phyloP scores from a whole-genome alignment of 768 basidiomycete species.

The Pisolithus albus region DNA sequence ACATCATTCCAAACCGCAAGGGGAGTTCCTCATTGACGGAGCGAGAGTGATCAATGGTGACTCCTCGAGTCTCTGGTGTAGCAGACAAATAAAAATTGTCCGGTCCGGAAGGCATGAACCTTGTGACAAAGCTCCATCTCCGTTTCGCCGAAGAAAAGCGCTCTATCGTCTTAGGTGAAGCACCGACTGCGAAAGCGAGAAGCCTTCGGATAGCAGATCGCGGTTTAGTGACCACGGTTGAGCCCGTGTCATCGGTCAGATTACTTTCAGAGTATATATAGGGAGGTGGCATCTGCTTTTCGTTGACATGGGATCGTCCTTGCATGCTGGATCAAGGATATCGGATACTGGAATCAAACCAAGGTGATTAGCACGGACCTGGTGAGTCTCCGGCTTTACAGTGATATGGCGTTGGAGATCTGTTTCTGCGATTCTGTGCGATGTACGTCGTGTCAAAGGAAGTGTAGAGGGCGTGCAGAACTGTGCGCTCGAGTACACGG shows the following conservation, averaged over 20 bases:
- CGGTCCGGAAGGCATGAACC: background rate
- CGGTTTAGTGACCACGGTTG: background rate
- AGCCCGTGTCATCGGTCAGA: background rate
- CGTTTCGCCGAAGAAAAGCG: background rate
- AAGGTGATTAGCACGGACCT: too few relatives aligned
- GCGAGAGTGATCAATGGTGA: background rate
- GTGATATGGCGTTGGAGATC: background rate
- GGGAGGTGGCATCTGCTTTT: background rate
- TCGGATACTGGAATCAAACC: background rate
- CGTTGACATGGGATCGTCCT: background rate
- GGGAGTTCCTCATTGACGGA: background rate
- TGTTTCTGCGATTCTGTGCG: background rate
- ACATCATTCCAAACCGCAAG: background rate
- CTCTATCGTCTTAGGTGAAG: background rate
- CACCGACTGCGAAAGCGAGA: background rate
- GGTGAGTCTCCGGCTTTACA: too few relatives aligned
- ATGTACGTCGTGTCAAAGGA: background rate
- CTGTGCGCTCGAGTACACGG: too few relatives aligned
- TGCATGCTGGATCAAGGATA: background rate
- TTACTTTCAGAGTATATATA: background rate
- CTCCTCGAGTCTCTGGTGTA: background rate
- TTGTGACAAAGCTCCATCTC: background rate
- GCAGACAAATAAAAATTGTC: background rate
- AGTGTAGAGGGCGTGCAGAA: background rate
- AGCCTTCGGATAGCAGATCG: background rate